Percentiles rank a stretch among this genome's conserved stretches.
Conservation (phyloP, 495 filamentous ascomycete genomes). For the Aspergillus panamensis region DNA sequence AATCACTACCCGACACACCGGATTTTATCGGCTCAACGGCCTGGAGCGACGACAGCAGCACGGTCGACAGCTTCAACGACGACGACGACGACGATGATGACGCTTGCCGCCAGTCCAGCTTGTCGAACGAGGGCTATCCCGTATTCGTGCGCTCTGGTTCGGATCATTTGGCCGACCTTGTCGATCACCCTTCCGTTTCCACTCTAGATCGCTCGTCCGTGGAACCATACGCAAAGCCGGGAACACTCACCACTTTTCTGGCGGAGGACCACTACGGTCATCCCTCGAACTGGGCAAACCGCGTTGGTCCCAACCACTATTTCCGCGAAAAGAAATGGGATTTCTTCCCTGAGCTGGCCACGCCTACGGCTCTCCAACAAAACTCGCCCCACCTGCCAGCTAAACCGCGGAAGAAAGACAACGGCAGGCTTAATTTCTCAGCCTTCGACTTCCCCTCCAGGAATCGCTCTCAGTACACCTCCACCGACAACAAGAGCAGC, state of each 20-base stretch:
- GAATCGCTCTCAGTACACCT: conserved; percentile 24
- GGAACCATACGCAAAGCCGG: conserved; percentile 14
- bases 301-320: conserved; percentile 39
- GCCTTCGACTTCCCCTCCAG: conserved; percentile 25
- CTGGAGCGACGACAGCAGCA: conserved; percentile 38
- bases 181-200: conserved; percentile 20
- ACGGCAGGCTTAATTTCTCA: conserved; percentile 26
- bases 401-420: conserved; percentile 28
- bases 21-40: conserved; percentile 29
- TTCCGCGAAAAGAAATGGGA: conserved; percentile 51
- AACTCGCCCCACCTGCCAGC: conserved; percentile 16
- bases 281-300: conserved; percentile 26
- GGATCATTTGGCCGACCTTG: conserved; percentile 32
- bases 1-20: conserved; percentile 26
- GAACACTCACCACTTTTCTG: conserved; percentile 21
- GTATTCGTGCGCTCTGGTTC: conserved; percentile 40
- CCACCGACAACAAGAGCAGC: conserved; percentile 21
- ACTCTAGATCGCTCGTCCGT: conserved; percentile 16
- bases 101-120: conserved; percentile 28
- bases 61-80: conserved; percentile 26
- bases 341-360: conserved; percentile 46
- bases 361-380: conserved; percentile 26
- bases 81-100: conserved; percentile 9
- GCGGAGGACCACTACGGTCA: conserved; percentile 30
- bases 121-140: conserved; percentile 35